A percentile compares a stretch with the other conserved stretches of the same genome.
phyloP scores from a whole-genome alignment of 2,329 filamentous ascomycete genomes.

The Parastagonospora avenae region DNA sequence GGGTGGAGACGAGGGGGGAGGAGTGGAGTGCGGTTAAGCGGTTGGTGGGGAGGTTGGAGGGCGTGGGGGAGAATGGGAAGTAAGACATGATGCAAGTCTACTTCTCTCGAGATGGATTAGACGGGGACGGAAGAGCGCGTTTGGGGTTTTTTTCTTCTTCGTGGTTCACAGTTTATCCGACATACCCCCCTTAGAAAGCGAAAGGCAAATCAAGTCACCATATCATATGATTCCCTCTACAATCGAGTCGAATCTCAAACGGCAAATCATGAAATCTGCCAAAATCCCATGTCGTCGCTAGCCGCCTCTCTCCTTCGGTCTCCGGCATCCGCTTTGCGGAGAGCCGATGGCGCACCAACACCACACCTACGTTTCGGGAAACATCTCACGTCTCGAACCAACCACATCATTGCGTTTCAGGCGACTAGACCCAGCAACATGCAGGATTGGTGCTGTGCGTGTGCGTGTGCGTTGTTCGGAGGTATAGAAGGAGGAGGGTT shows the following conservation, averaged over 20 bases:
- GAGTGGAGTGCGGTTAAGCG: slow-evolving; percentile 96
- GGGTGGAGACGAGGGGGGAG: slow-evolving; percentile 84
- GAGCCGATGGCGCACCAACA: background rate
- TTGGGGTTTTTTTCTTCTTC: no score
- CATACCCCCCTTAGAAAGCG: slow-evolving; percentile 1
- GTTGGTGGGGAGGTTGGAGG: slow-evolving; percentile 76
- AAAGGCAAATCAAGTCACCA: no score
- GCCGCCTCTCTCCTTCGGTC: background rate
- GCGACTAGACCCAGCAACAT: background rate
- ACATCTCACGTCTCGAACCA: background rate
- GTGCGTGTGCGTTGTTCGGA: no score
- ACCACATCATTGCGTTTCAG: background rate
- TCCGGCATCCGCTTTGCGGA: background rate
- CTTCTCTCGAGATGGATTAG: no score
- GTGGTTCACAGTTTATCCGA: background rate
- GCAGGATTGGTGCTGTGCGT: no score
- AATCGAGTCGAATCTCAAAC: no score
- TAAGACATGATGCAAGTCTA: no score
- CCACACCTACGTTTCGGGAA: no score
- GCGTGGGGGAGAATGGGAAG: slow-evolving; percentile 32
- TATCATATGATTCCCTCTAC: no score
- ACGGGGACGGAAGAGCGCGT: no score
- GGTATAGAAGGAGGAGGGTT: no score
- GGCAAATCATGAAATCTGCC: no score
- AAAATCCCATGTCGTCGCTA: background rate